phyloP scores from a whole-genome alignment of 257 asterid species.

The Haberlea rhodopensis region DNA sequence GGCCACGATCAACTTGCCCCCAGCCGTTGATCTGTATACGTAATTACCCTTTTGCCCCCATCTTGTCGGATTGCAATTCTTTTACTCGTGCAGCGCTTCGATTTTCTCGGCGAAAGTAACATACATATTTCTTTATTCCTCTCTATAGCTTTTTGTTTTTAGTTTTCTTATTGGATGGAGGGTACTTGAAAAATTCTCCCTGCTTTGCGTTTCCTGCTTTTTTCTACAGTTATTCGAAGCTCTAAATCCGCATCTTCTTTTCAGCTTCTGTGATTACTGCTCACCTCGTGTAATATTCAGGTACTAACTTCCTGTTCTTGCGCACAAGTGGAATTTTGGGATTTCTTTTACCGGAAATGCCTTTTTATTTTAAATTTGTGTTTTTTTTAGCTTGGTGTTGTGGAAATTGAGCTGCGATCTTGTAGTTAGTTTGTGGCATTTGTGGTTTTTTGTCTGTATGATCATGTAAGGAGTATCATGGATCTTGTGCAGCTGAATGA shows the following conservation, averaged over 20 bases:
- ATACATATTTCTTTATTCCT: background rate
- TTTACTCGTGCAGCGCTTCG: background rate
- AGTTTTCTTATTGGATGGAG: constrained; percentile 51
- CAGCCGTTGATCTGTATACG: background rate
- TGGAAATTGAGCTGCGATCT: constrained; percentile 9
- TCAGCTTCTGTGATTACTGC: background rate
- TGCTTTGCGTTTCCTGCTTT: constrained; percentile 23
- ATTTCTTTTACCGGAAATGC: too few relatives aligned
- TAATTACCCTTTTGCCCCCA: background rate
- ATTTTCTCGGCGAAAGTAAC: background rate
- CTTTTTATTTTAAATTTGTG: too few relatives aligned
- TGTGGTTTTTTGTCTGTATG: background rate
- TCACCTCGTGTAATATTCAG: constrained; percentile 8
- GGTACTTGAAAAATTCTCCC: constrained; percentile 50
- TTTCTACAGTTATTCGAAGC: background rate
- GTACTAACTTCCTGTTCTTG: too few relatives aligned
- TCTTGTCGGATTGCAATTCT: background rate
- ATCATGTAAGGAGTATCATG: background rate
- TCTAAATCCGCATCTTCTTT: constrained; percentile 8
- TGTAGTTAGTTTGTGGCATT: background rate
- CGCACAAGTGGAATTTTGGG: background rate
- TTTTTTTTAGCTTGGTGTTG: background rate
- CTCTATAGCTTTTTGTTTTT: constrained; percentile 26
- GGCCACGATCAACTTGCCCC: background rate
- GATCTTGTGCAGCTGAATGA: background rate